Evolutionary conservation across 306 rosid genomes (phyloP).

Genomic region (Leucaena leucocephala): DNA sequence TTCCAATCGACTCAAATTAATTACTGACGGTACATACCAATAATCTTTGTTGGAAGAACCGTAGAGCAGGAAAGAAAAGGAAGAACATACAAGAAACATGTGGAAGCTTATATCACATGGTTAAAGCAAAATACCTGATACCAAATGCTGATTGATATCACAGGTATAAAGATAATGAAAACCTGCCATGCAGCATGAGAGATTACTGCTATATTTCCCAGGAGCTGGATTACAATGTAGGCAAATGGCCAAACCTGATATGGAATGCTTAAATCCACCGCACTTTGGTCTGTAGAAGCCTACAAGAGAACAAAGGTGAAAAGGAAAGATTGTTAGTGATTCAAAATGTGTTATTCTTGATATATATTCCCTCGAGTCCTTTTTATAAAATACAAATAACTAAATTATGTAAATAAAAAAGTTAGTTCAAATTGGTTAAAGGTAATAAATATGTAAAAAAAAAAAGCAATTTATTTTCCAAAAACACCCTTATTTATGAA

Average conservation of each 20-base stretch:
- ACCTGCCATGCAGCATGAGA: constrained; percentile 87
- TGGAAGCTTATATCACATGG: constrained; percentile 1
- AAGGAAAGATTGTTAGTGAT: neutral
- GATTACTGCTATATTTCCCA: constrained; percentile 82
- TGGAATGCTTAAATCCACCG: constrained; percentile 59
- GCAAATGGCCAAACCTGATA: constrained; percentile 54
- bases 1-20: no score
- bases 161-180: constrained; percentile 70
- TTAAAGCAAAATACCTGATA: constrained; percentile 57
- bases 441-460: no score
- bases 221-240: constrained; percentile 54
- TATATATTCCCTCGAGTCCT: neutral
- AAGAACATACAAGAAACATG: neutral
- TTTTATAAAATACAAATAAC: no score
- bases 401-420: no score
- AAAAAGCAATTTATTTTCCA: no score
- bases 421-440: no score
- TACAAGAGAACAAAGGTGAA: constrained; percentile 34
- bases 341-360: neutral
- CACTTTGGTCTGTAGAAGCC: constrained; percentile 86
- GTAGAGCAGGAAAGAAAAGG: neutral
- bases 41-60: neutral
- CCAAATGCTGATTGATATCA: constrained; percentile 64
- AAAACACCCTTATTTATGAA: no score
- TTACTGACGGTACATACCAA: no score